These are phyloP conservation scores for Aspergillus novofumigatus DNA, from an alignment of 2,329 filamentous ascomycete species.

Conservation along the genomic window DNA sequence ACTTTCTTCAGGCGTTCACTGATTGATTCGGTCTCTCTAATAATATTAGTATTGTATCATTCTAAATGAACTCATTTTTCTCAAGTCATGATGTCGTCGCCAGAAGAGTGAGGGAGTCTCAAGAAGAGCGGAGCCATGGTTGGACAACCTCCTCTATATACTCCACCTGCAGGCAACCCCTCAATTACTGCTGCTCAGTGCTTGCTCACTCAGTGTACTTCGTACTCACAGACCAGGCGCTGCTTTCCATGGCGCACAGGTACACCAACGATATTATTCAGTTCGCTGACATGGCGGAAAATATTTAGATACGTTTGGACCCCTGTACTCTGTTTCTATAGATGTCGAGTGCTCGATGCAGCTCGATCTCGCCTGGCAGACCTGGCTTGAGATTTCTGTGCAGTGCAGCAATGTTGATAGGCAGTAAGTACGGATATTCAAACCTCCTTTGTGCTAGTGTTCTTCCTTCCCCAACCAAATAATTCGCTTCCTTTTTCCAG, in stretches of 20 bases:
- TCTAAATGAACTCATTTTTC: background rate
- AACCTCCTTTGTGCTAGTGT: conserved; percentile 7
- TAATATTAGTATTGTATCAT: background rate
- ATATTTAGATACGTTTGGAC: background rate
- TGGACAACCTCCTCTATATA: conserved; percentile 6
- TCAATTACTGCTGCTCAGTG: conserved; percentile 9
- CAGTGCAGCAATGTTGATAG: background rate
- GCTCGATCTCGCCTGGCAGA: background rate
- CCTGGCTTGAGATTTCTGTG: background rate
- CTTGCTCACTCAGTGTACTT: background rate
- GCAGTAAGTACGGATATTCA: background rate
- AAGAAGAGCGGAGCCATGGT: conserved; percentile 17
- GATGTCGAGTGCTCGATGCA: background rate
- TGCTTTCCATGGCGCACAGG: background rate
- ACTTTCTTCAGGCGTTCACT: background rate
- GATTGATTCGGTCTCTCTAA: background rate
- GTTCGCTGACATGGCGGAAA: background rate
- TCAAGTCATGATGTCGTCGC: background rate
- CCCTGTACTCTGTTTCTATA: background rate
- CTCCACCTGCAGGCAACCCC: conserved; percentile 17
- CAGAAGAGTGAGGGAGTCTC: conserved; percentile 12
- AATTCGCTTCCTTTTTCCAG: background rate
- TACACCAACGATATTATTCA: background rate
- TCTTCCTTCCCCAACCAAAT: conserved; percentile 4
- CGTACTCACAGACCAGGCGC: background rate